Conservation (phyloP, 495 filamentous ascomycete genomes). For the Penicillium angulare region DNA sequence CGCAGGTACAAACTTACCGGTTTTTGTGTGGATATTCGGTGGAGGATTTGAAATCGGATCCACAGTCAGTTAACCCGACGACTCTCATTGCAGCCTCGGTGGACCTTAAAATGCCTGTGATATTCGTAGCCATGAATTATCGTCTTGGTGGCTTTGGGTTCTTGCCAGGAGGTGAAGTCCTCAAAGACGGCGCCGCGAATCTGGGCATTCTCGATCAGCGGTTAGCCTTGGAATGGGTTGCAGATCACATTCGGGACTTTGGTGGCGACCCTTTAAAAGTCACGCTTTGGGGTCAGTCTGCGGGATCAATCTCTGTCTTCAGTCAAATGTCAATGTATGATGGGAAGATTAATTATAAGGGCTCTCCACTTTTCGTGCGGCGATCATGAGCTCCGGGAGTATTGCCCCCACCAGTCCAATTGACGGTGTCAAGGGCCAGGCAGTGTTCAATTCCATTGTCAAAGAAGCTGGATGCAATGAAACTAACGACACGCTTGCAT, state of each 20-base stretch:
- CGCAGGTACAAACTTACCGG: conserved; percentile 55
- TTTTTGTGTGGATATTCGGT: conserved; percentile 68
- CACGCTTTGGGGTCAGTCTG: conserved; percentile 73
- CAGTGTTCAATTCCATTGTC: conserved; percentile 63
- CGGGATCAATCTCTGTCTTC: conserved; percentile 69
- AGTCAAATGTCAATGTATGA: conserved; percentile 69
- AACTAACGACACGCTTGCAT: conserved; percentile 56
- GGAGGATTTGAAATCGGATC: conserved; percentile 64
- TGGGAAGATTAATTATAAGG: conserved; percentile 68
- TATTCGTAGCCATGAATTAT: conserved; percentile 77
- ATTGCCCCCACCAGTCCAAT: conserved; percentile 62
- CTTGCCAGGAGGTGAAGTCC: conserved; percentile 65
- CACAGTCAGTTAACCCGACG: conserved; percentile 53
- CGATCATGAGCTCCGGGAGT: conserved; percentile 71
- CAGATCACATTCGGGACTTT: conserved; percentile 55
- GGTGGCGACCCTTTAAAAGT: conserved; percentile 61
- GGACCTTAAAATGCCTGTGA: conserved; percentile 56
- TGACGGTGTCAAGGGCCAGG: conserved; percentile 61
- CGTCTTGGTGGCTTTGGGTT: conserved; percentile 74
- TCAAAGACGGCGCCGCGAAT: conserved; percentile 60
- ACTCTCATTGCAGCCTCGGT: conserved; percentile 53
- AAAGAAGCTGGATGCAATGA: conserved; percentile 55
- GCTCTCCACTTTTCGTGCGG: conserved; percentile 65
- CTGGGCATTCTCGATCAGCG: conserved; percentile 54
- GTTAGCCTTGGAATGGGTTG: conserved; percentile 51